Percentiles rank a stretch among this genome's conserved stretches.
Conservation (phyloP, 768 basidiomycete genomes). For the Arthromyces matolae region DNA sequence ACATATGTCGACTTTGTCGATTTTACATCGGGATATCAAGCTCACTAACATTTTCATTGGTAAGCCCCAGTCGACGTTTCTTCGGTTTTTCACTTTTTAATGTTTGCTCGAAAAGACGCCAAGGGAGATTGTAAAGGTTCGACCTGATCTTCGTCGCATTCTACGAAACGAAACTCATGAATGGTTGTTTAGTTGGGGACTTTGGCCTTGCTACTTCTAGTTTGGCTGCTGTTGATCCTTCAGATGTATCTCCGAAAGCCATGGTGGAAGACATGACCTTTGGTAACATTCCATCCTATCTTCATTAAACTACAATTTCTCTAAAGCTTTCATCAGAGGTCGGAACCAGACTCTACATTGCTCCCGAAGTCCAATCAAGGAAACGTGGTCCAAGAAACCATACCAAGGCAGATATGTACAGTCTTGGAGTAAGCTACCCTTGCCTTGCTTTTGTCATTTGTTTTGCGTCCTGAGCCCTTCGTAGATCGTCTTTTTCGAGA, state of each 20-base stretch:
- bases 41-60: constrained; percentile 93
- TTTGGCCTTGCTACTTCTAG: constrained; percentile 89
- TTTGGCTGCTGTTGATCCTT: constrained; percentile 73
- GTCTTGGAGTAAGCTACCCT: constrained; percentile 60
- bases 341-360: constrained; percentile 88
- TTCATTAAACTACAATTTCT: neutral
- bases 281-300: constrained; percentile 37
- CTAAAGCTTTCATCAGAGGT: constrained; percentile 55
- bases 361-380: constrained; percentile 79
- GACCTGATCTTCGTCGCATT: too few relatives aligned
- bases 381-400: constrained; percentile 69
- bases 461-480: neutral
- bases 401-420: constrained; percentile 91
- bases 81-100: constrained; percentile 13
- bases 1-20: constrained; percentile 86
- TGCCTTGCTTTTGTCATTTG: neutral
- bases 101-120: constrained; percentile 45
- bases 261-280: constrained; percentile 70
- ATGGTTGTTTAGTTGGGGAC: constrained; percentile 64
- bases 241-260: constrained; percentile 51
- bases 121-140: constrained; percentile 80
- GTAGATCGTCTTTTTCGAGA: constrained; percentile 95
- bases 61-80: constrained; percentile 20
- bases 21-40: constrained; percentile 89
- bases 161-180: neutral